Base-by-base conservation (phyloP, 73 alveolate genomes). In the Stentor roeselii region DNA sequence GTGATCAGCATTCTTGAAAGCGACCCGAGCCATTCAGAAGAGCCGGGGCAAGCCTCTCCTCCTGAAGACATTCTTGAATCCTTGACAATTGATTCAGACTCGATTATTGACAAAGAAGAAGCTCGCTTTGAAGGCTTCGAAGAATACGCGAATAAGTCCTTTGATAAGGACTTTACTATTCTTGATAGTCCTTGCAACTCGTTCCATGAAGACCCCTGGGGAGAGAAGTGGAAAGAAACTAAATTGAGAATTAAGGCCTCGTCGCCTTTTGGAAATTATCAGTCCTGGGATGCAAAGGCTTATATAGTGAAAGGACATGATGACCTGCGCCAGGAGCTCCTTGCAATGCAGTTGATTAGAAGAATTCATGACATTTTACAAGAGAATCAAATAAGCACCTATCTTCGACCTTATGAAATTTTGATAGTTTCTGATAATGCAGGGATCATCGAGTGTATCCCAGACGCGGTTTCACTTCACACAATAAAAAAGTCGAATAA, bases 231-330 rank as follows among this genome's bases (percentile, higher is more conserved):
- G 98, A 89, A 84, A 40, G 87, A 89, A 77, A 87, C 93, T 4
- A 60, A 90, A 84, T 59, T 83, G 40, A 92, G 87, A 59, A 78
- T 90, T 35, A 86, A 90, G 86, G 89, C 83, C 75, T 42, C 83
- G 59, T 90, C 98, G 32, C 89, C 92, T 3, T 96, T 91, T 78
- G 87, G 90, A 84, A 78, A 85, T 2, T 95, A 89, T 75, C 86
- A 95, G 84, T 83, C 98, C 41, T 96, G 91, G 83, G 78, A 87
- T 84, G 84, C 97, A 77, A 88, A 90, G 67, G 93, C 95, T 42
- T 82, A 95, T 67, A 97, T 97, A 76, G 98, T 95, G 60, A 97
- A 97, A 83, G 98, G 98, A 34, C 93, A 97, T 87, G 99, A 97
- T 91, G 99, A 97, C 86, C 89, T 97, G 30, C 85, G 99, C 76